Evolutionary conservation across 2,329 filamentous ascomycete species (phyloP).

Genomic region (Fusarium setosum): DNA sequence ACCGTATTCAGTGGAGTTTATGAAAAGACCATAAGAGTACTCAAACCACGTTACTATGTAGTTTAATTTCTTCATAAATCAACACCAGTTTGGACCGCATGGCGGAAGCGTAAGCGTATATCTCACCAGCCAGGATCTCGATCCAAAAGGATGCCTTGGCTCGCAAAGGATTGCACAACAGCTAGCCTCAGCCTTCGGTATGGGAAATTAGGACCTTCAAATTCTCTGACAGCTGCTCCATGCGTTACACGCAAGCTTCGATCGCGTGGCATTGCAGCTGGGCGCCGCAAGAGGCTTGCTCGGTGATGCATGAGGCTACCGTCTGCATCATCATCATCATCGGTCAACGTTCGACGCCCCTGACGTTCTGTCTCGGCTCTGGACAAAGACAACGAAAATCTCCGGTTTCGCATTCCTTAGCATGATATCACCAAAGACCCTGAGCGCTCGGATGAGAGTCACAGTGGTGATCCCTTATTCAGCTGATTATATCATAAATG

Average conservation of each 20-base stretch:
- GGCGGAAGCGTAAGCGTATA: no score
- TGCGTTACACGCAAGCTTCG: conserved; percentile 22
- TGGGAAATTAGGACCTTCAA: conserved; percentile 13
- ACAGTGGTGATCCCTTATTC: conserved; percentile 17
- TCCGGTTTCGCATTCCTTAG: conserved; percentile 28
- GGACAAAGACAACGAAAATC: conserved; percentile 20
- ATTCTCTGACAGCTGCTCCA: conserved; percentile 3
- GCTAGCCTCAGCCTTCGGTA: conserved; percentile 18
- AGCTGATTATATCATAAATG: conserved; percentile 33
- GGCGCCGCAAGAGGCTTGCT: conserved; percentile 8
- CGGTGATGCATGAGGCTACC: conserved; percentile 9
- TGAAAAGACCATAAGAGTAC: no score
- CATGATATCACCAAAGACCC: conserved; percentile 33
- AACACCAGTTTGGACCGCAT: no score
- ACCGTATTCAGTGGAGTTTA: no score
- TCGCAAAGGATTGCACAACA: conserved; percentile 2
- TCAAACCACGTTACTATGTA: no score
- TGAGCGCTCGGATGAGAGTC: conserved; percentile 1
- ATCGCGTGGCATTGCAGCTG: conserved; percentile 33
- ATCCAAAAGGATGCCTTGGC: conserved; percentile 31
- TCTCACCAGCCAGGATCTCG: conserved; percentile 10
- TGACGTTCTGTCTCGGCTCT: conserved; percentile 23
- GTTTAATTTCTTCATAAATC: no score
- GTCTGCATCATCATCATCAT: not conserved
- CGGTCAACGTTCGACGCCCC: conserved; percentile 13